Evolutionary conservation across 805 yeast genomes (phyloP).

Genomic region (Candida patagonica): DNA sequence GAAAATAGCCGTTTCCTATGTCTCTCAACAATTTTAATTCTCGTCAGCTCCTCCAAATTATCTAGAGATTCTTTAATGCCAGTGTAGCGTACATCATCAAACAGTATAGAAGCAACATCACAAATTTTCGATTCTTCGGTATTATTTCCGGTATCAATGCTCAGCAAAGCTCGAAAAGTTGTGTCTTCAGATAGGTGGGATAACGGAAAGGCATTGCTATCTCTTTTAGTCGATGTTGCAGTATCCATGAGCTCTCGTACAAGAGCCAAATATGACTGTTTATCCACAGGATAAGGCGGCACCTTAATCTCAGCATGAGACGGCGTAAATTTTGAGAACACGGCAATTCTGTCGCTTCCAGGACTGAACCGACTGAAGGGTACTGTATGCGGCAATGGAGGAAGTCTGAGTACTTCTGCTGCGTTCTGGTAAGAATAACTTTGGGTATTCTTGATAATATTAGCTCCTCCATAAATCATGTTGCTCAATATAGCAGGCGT

Average conservation of each 20-base stretch:
- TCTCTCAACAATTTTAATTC: constrained; percentile 18
- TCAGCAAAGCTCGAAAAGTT: constrained; percentile 5
- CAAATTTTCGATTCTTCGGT: constrained; percentile 32
- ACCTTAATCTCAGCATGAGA: neutral
- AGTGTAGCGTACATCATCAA: constrained; percentile 35
- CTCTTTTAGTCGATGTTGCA: neutral
- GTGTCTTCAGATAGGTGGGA: constrained; percentile 5
- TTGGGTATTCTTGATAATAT: neutral
- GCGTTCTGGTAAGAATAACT: constrained; percentile 6
- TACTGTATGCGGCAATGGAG: constrained; percentile 10
- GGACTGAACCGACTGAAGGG: no score
- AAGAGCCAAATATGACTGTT: neutral
- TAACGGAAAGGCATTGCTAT: constrained; percentile 6
- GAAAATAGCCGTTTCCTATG: constrained; percentile 39
- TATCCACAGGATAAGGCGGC: neutral
- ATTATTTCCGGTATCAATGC: no score
- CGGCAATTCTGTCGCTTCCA: constrained; percentile 9
- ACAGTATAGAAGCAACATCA: constrained; percentile 54
- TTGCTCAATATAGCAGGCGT: neutral
- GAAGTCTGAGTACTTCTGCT: constrained; percentile 12
- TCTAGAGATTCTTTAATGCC: constrained; percentile 15
- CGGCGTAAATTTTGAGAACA: neutral
- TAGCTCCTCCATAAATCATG: neutral
- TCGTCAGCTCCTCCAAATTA: constrained; percentile 1
- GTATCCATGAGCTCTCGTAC: neutral